Evolutionary conservation across 176 grass and related monocot species (phyloP).

Genomic region (Cenchrus americanus): DNA sequence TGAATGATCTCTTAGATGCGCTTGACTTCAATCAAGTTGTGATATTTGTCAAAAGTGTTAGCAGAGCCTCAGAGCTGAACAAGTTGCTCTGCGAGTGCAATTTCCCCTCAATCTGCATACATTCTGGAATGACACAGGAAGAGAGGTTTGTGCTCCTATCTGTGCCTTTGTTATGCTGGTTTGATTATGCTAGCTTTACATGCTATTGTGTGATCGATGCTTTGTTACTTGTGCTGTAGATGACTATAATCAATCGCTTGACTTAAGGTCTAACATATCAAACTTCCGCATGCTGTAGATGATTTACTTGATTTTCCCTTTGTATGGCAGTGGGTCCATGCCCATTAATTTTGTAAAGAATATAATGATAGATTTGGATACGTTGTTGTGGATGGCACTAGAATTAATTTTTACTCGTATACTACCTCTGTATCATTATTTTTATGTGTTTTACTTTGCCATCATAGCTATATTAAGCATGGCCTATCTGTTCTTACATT

Average conservation of each 20-base stretch:
- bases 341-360: neutral
- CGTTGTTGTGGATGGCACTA: neutral
- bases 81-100: slow-evolving; percentile 96
- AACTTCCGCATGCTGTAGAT: neutral
- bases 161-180: neutral
- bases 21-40: slow-evolving; percentile 99
- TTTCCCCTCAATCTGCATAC: slow-evolving; percentile 96
- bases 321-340: neutral
- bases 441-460: too few relatives aligned
- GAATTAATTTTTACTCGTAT: neutral
- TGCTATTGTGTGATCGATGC: neutral
- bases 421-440: neutral
- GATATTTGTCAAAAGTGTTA: slow-evolving; percentile 97
- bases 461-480: too few relatives aligned
- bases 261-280: neutral
- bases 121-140: slow-evolving; percentile 98
- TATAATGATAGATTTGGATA: neutral
- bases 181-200: neutral
- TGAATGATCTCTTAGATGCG: slow-evolving; percentile 97
- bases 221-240: neutral
- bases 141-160: slow-evolving; percentile 60
- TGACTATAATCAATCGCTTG: neutral
- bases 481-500: too few relatives aligned
- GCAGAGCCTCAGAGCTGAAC: slow-evolving; percentile 86
- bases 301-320: neutral